Percentiles rank a stretch among this genome's conserved stretches.
Evolutionary conservation across 208 protist species (phyloP).

Genomic region (Wallacemonas sp.): DNA sequence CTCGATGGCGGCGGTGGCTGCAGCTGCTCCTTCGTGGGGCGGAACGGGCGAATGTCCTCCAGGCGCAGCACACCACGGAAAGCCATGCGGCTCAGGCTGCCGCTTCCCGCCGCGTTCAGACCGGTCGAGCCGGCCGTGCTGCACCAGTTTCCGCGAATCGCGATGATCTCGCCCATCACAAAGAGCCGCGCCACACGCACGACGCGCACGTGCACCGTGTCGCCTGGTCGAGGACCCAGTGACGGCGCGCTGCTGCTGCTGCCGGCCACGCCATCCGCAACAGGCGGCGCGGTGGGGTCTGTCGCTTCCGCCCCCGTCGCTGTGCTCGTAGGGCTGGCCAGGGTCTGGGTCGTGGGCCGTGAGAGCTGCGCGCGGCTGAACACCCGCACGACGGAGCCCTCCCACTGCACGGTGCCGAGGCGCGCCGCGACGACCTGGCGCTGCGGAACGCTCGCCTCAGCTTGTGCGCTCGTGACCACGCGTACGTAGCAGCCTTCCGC

Average conservation of each 20-base stretch:
- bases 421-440: constrained; percentile 44
- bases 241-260: background rate
- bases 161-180: constrained; percentile 73
- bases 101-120: background rate
- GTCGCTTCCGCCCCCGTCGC: background rate
- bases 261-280: background rate
- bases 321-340: background rate
- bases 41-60: constrained; percentile 79
- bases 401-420: constrained; percentile 76
- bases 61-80: constrained; percentile 71
- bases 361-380: constrained; percentile 18
- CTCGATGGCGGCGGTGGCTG: constrained; percentile 48
- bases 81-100: constrained; percentile 8
- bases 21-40: constrained; percentile 51
- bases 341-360: background rate
- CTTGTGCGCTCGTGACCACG: constrained; percentile 12
- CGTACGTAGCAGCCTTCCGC: constrained; percentile 63
- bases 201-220: constrained; percentile 65
- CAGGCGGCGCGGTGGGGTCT: background rate
- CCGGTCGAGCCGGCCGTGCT: constrained; percentile 27
- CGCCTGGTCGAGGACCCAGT: constrained; percentile 55
- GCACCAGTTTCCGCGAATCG: constrained; percentile 67
- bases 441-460: background rate
- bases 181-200: constrained; percentile 53
- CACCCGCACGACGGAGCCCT: constrained; percentile 52